Conservation (phyloP, 176 grass and related monocot species). For the Triticum dicoccoides region DNA sequence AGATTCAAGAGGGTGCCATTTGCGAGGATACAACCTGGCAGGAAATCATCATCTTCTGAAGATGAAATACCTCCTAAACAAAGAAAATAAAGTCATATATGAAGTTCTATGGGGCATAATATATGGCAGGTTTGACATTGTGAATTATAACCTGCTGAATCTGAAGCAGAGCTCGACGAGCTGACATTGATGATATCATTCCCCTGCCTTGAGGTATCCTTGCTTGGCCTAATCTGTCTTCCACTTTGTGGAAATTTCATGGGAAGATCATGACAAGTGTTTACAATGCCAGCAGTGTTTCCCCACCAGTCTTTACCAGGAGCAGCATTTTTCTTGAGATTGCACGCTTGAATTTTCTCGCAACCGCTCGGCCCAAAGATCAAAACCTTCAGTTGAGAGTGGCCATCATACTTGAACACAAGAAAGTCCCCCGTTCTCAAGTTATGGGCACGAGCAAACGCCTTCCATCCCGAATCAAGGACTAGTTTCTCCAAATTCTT, state of each 20-base stretch:
- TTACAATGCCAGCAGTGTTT: neutral
- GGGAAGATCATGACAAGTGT: neutral
- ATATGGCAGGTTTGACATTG: neutral
- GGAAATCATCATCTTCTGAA: too few relatives aligned
- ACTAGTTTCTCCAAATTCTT: neutral
- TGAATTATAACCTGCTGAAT: neutral
- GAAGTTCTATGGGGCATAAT: neutral
- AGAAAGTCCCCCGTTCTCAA: slow-evolving; percentile 38
- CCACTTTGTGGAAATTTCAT: neutral
- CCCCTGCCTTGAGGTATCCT: neutral
- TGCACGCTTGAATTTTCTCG: neutral
- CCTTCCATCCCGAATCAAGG: slow-evolving; percentile 33
- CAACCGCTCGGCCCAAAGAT: slow-evolving; percentile 40
- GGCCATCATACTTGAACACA: slow-evolving; percentile 38
- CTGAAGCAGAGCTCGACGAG: neutral
- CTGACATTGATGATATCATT: neutral
- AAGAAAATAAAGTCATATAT: neutral
- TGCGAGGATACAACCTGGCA: too few relatives aligned
- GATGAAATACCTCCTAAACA: too few relatives aligned
- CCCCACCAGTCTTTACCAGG: neutral
- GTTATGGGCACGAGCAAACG: slow-evolving; percentile 34
- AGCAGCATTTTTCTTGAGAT: neutral
- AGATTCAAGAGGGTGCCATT: too few relatives aligned
- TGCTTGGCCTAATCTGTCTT: neutral
- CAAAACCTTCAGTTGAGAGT: slow-evolving; percentile 28